phyloP scores from a whole-genome alignment of 768 basidiomycete species.

The Suillus weaverae region DNA sequence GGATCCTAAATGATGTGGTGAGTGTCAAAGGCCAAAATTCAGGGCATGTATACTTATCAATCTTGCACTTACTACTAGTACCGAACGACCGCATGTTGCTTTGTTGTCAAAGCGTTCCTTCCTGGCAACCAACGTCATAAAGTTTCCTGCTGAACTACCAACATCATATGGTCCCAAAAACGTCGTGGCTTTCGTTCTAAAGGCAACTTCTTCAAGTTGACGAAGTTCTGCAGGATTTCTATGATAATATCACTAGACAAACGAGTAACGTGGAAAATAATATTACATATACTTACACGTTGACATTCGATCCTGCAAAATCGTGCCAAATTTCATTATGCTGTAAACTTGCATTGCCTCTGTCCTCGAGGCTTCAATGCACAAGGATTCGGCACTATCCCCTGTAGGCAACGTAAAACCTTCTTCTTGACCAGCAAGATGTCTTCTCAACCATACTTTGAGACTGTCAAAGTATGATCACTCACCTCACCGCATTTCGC shows the following conservation, averaged over 20 bases:
- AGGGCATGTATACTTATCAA: not conserved
- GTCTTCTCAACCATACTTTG: constrained; percentile 55
- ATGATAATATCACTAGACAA: not conserved
- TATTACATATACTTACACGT: constrained; percentile 1
- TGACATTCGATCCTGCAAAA: not conserved
- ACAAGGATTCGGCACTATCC: constrained; percentile 10
- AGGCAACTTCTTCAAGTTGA: not conserved
- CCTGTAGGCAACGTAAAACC: constrained; percentile 4
- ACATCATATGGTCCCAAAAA: not conserved
- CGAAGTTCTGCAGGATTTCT: not conserved
- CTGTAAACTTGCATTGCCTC: constrained; percentile 15
- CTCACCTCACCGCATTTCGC: not conserved
- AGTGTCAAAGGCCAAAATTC: not conserved
- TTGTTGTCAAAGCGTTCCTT: not conserved
- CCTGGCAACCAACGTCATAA: not conserved
- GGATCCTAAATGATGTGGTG: not conserved
- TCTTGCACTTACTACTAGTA: not conserved
- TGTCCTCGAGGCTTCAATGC: constrained; percentile 31
- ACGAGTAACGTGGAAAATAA: not conserved
- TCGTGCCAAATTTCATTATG: constrained; percentile 4
- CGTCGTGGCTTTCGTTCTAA: not conserved
- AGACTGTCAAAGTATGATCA: constrained; percentile 59
- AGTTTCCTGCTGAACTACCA: not conserved
- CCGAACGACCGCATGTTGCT: not conserved
- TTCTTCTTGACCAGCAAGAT: constrained; percentile 19